phyloP scores from a whole-genome alignment of 495 filamentous ascomycete genomes.

The Schizothecium vesticola region DNA sequence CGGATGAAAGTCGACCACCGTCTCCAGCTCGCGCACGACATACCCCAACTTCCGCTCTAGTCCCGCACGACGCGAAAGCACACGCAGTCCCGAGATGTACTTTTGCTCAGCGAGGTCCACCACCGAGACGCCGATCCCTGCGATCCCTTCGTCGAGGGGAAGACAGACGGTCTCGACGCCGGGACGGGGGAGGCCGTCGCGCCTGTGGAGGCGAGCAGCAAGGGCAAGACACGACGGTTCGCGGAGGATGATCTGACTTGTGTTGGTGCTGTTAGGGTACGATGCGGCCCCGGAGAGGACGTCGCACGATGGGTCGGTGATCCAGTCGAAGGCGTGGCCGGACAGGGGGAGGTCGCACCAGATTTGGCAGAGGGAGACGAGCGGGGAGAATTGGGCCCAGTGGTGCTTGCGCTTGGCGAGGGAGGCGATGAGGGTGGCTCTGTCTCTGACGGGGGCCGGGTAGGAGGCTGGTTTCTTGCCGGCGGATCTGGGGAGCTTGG shows the following conservation, averaged over 20 bases:
- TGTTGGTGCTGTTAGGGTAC: neutral
- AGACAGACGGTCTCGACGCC: conserved; percentile 7
- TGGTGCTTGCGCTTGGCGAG: neutral
- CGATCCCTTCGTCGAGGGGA: neutral
- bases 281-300: too few relatives aligned
- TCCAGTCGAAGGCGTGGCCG: neutral
- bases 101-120: conserved; percentile 7
- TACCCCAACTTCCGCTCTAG: conserved; percentile 6
- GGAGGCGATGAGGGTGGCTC: neutral
- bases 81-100: conserved; percentile 12
- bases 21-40: neutral
- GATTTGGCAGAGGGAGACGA: neutral
- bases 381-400: neutral
- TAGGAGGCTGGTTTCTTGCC: neutral
- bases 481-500: neutral
- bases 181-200: neutral
- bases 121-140: conserved; percentile 7
- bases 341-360: neutral
- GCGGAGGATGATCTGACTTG: neutral
- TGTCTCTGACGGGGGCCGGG: neutral
- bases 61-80: neutral
- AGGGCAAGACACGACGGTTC: neutral
- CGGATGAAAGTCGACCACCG: conserved; percentile 1
- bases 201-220: neutral
- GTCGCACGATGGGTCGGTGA: neutral